Conservation (phyloP, 164 flowering plant species). For the Vitis cinerea region DNA sequence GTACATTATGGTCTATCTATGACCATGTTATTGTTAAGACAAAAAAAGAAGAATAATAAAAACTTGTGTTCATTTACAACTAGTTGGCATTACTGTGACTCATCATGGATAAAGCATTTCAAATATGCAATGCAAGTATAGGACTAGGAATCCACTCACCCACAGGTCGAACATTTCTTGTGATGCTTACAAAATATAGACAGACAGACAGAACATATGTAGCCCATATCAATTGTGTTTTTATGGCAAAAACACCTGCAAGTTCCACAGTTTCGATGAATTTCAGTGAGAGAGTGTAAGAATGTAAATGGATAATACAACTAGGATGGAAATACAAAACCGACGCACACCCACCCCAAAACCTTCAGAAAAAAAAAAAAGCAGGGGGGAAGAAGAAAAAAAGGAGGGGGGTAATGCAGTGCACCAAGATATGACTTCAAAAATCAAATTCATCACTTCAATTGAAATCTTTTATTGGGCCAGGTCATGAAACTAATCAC, state of each 20-base stretch:
- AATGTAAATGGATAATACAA: too few species aligned
- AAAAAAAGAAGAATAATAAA: too few species aligned
- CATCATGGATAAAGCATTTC: neutral
- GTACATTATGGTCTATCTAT: too few species aligned
- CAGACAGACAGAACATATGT: slow-evolving; percentile 91
- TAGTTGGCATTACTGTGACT: too few species aligned
- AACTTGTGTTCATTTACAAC: too few species aligned
- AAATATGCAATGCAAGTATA: neutral
- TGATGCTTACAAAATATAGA: slow-evolving; percentile 95
- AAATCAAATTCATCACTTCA: neutral
- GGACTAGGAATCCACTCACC: slow-evolving; percentile 50
- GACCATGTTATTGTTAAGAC: too few species aligned
- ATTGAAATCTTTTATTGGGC: neutral
- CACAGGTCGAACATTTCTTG: slow-evolving; percentile 94
- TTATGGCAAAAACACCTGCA: slow-evolving; percentile 99
- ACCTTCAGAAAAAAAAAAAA: neutral
- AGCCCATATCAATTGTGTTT: slow-evolving; percentile 94
- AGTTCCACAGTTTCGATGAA: slow-evolving; percentile 2
- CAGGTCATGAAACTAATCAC: neutral
- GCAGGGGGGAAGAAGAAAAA: too few species aligned
- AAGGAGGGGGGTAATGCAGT: neutral
- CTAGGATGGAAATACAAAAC: too few species aligned
- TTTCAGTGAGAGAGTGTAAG: too few species aligned
- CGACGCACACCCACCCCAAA: too few species aligned
- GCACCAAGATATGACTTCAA: neutral